Evolutionary conservation across 2,329 filamentous ascomycete genomes (phyloP), one percentile per base, ranked within the genome.

Genomic region (Cryphonectria nitschkei): DNA sequence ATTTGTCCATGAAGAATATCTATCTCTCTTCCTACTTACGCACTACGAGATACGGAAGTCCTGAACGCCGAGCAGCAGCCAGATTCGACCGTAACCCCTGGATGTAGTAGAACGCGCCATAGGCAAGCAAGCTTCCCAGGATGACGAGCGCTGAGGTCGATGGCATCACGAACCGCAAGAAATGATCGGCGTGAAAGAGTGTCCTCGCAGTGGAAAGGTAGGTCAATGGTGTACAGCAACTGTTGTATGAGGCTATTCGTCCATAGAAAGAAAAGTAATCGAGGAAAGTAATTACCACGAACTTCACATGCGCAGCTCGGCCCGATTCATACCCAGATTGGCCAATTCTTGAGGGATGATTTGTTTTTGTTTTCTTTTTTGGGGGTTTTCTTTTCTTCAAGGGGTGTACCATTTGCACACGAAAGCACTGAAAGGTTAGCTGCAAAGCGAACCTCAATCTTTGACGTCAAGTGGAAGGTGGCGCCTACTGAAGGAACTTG

Each of bases 1-100:
- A 13, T 64, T 39, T 64, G 13, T 6, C 19, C 8, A 66, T 13
- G 16, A 14, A 32, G 9, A 1, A 16, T 34, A n/a, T 13, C 54
- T 4, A 34, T 4, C 26, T 26, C 41, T 14, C 13, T 52, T 34
- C 16, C 19, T 60, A 85, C 86, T 75, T 79, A 90, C 88, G 87
- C 37, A 83, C 77, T 61, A 89, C 75, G 37, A 86, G 78, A 75
- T 89, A 90, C 8, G 83, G 84, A 68, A 89, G 75, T 7, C 86
- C 86, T 22, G 82, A 84, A 69, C 79, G 80, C 78, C 84, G 86
- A 2, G 87, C 87, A 43, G 82, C 81, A 13, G 79, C 80, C 66
- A 89, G 83, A 72, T 88, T 87, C 67, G 75, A 76, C 56, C 75
- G 77, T 63, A 87, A 75, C n/a, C 80, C 79, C 1, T 76, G 75